Percentiles rank a stretch among this genome's conserved stretches.
Conservation (phyloP, 805 yeast genomes). For the Candida morakotiae region DNA sequence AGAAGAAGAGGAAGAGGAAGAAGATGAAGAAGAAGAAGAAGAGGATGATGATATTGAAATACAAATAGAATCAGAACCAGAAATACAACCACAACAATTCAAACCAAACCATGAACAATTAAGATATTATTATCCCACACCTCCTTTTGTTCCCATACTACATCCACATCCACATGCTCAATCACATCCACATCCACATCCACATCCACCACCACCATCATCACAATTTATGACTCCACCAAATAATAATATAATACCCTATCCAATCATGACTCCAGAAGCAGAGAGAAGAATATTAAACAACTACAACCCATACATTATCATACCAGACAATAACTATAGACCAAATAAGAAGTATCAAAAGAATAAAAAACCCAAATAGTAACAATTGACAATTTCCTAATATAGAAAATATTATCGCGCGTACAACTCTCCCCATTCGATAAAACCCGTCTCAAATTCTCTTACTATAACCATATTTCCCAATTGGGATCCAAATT, state of each 20-base stretch:
- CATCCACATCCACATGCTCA: neutral
- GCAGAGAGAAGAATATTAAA: constrained; percentile 22
- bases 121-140: neutral
- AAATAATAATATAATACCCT: constrained; percentile 1
- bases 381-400: no score
- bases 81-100: neutral
- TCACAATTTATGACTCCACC: no score
- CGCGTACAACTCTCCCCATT: no score
- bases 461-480: no score
- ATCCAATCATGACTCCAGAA: constrained; percentile 11
- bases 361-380: neutral
- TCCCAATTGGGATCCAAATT: neutral
- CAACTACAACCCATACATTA: constrained; percentile 21
- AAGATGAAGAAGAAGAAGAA: constrained; percentile 12
- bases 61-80: constrained; percentile 5
- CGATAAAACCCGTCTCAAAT: no score
- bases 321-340: constrained; percentile 18
- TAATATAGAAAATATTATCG: no score
- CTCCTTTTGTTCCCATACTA: neutral
- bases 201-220: no score
- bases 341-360: neutral
- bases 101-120: neutral
- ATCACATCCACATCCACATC: no score
- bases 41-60: neutral
- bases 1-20: constrained; percentile 12